Base-by-base conservation (phyloP, 2,329 filamentous ascomycete genomes). In the Domatiomyces globalis region DNA sequence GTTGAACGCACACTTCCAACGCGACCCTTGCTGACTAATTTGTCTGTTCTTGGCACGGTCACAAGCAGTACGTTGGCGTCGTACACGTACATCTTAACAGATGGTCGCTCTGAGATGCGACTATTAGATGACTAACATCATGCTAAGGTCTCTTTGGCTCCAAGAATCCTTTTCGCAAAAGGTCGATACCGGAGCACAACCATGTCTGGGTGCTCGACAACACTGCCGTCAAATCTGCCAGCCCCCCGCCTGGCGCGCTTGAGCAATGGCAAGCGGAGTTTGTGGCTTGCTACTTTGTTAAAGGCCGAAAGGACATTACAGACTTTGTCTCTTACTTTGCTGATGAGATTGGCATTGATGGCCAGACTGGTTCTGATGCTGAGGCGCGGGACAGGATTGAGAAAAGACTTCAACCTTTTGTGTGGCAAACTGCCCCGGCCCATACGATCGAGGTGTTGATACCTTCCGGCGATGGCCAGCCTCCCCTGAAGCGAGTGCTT, bases 121-220 rank as follows among this genome's bases (percentile, higher is more conserved):
- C 8, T 33, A 33, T 33, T 33, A 15, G 12, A 17, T 17, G 22
- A 45, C 45, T 58, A 48, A 55, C 49, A 2, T 15, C 29, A 15
- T 15, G 25, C 25, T 12, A 45, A 54, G 58, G 54, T 17, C 56
- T 67, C 17, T 60, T 72, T 20, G 66, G 67, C 22, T 58, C 61
- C 46, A 62, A 64, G 48, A 83, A 81, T 61, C 81, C 83, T 1
- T 69, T 82, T 10, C 73, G 77, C 0, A 75, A 75, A 45, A 70
- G 73, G 33, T 77, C 87, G 46, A 76, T 80, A 50, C 72, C 74
- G 15, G 69, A 78, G n/a, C 66, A 73, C 48, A 84, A 95, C 65
- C 80, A 78, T 12, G 81, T 95, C 43, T 95, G 90, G 90, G 72
- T 95, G 6, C 73, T 95, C 46, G 88, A 96, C 70, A 95, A 92